These are phyloP conservation scores for Sphenostylis stenocarpa DNA, from an alignment of 306 rosid species.

Conservation along the genomic window DNA sequence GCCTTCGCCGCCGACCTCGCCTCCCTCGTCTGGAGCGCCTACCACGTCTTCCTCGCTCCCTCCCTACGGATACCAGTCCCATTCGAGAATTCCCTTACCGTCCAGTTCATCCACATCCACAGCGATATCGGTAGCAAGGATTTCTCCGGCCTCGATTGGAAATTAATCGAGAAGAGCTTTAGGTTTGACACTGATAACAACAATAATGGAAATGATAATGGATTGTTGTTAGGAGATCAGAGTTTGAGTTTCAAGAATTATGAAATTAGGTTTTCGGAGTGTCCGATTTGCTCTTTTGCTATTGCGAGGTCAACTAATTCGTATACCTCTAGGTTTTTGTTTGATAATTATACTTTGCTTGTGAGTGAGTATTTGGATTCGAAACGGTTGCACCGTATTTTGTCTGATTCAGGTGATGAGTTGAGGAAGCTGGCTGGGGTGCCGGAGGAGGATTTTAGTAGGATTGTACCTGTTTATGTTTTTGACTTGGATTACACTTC, in stretches of 20 bases:
- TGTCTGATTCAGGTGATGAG: conserved; percentile 72
- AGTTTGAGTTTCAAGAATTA: conserved; percentile 59
- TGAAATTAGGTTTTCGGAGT: conserved; percentile 48
- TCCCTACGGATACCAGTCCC: conserved; percentile 77
- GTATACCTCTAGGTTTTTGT: conserved; percentile 84
- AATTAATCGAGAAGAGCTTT: conserved; percentile 58
- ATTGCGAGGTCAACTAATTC: conserved; percentile 73
- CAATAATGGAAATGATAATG: background rate
- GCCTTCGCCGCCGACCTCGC: conserved; percentile 78
- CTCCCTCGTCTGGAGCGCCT: conserved; percentile 72
- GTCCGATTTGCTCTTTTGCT: conserved; percentile 72
- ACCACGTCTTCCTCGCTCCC: conserved; percentile 85
- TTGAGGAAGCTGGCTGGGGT: conserved; percentile 60
- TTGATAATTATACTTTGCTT: conserved; percentile 85
- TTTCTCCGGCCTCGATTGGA: conserved; percentile 65
- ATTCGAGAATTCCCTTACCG: conserved; percentile 63
- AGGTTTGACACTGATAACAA: conserved; percentile 47
- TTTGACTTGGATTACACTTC: conserved; percentile 71
- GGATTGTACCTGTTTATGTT: conserved; percentile 86
- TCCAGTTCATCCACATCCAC: conserved; percentile 69
- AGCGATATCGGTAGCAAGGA: conserved; percentile 27
- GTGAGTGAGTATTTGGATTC: conserved; percentile 97
- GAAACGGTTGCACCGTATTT: conserved; percentile 75
- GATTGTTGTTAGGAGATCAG: conserved; percentile 71
- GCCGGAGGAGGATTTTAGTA: conserved; percentile 69